Conservation (phyloP, 768 basidiomycete genomes). For the Mycena galopus region DNA sequence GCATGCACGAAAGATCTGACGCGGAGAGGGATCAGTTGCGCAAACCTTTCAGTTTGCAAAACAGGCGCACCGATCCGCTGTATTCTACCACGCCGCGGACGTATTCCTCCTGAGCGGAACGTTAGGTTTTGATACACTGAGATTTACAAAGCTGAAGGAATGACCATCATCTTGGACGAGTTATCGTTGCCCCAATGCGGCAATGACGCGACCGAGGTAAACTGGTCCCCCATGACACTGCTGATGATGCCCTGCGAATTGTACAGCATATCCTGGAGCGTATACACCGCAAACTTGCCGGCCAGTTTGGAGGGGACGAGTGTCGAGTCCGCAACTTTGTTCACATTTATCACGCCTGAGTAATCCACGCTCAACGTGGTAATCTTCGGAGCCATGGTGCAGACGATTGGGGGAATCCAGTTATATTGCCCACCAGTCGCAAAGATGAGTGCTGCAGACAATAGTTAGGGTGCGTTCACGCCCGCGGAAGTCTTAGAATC, state of each 20-base stretch:
- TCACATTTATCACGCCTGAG: background rate
- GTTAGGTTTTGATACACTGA: background rate
- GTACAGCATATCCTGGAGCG: constrained; percentile 21
- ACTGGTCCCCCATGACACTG: constrained; percentile 22
- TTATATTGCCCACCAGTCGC: no score
- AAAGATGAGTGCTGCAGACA: no score
- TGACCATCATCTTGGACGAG: constrained; percentile 1
- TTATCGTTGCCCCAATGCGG: background rate
- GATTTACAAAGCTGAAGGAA: background rate
- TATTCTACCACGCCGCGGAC: constrained; percentile 5
- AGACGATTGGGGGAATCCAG: no score
- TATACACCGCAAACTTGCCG: constrained; percentile 21
- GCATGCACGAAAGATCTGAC: constrained; percentile 6
- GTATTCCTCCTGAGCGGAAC: constrained; percentile 3
- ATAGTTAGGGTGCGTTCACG: no score
- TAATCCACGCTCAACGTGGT: background rate
- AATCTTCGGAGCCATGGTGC: constrained; percentile 7
- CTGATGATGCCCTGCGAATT: constrained; percentile 9
- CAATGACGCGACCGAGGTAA: constrained; percentile 3
- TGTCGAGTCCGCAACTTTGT: background rate
- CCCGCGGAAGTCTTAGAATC: no score
- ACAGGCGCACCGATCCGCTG: constrained; percentile 7
- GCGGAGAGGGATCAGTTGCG: background rate
- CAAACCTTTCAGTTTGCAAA: no score
- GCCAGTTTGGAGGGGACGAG: constrained; percentile 4